Percentiles rank a stretch among this genome's conserved stretches.
Conservation (phyloP, 2,329 filamentous ascomycete species). For the Aspergillus neotritici region DNA sequence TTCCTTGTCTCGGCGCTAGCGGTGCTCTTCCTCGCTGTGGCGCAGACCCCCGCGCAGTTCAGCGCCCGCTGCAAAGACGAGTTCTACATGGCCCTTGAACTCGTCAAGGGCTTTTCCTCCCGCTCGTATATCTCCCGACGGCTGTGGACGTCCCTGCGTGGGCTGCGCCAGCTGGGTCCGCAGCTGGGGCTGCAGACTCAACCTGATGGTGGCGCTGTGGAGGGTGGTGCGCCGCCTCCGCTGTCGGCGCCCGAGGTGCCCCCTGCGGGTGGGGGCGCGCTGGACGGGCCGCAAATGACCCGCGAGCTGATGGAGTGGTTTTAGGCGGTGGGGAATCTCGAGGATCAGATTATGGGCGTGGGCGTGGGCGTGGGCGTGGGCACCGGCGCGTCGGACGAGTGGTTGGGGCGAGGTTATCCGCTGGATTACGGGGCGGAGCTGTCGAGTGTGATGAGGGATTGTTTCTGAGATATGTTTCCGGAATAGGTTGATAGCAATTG, state of each 20-base stretch:
- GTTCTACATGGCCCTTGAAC: conserved; percentile 60
- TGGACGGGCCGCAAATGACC: conserved; percentile 53
- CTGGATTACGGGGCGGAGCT: conserved; percentile 55
- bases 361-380: conserved; percentile 20
- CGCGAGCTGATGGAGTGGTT: conserved; percentile 58
- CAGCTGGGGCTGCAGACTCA: conserved; percentile 49
- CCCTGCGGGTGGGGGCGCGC: conserved; percentile 28
- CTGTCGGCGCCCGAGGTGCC: background rate
- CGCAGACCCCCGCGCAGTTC: conserved; percentile 57
- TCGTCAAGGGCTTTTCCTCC: conserved; percentile 56
- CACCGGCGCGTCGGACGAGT: conserved; percentile 13
- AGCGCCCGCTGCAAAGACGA: conserved; percentile 54
- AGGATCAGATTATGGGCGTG: conserved; percentile 36
- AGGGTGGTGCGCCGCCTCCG: background rate
- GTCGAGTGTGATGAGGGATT: conserved; percentile 53
- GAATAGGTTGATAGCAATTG: no score
- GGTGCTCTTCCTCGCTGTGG: conserved; percentile 58
- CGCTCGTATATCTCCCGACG: conserved; percentile 57
- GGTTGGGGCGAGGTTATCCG: conserved; percentile 20
- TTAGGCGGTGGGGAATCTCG: conserved; percentile 54
- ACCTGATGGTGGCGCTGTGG: background rate
- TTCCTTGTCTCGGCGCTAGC: conserved; percentile 59
- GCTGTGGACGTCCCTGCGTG: conserved; percentile 58
- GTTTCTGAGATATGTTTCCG: conserved; percentile 13
- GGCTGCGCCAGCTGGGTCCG: conserved; percentile 55